A percentile compares a stretch with the other conserved stretches of the same genome.
phyloP scores from a whole-genome alignment of 116 monocot species.

The Iris pallida region DNA sequence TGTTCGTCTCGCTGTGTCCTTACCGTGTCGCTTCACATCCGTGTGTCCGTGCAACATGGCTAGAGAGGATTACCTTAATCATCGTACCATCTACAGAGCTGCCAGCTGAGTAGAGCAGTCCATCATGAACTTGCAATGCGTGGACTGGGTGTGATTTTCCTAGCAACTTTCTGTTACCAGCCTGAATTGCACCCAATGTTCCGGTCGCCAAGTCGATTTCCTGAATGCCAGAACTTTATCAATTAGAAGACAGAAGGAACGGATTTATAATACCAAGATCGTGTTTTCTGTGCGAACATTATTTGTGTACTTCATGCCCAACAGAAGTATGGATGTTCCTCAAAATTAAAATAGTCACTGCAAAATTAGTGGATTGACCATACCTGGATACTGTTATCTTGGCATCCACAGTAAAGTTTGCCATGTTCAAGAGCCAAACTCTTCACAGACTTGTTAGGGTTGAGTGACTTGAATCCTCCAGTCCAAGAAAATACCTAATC shows the following conservation, averaged over 20 bases:
- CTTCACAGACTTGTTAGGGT: conserved; percentile 38
- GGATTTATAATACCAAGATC: no score
- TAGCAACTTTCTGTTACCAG: conserved; percentile 40
- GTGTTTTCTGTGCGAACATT: no score
- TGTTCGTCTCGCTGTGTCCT: no score
- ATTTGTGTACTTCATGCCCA: background rate
- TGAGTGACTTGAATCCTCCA: conserved; percentile 38
- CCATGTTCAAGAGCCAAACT: conserved; percentile 42
- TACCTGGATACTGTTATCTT: conserved; percentile 51
- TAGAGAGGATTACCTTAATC: conserved; percentile 35
- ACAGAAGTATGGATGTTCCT: background rate
- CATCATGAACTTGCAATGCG: conserved; percentile 40
- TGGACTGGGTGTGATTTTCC: conserved; percentile 38
- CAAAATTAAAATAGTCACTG: background rate
- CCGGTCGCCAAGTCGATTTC: conserved; percentile 54
- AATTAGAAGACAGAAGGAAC: background rate
- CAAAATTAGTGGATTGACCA: background rate
- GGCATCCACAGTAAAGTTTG: conserved; percentile 55
- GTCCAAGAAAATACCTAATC: conserved; percentile 44
- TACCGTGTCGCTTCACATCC: no score
- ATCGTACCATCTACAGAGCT: conserved; percentile 36
- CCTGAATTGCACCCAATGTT: conserved; percentile 33
- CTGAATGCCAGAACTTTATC: conserved; percentile 14
- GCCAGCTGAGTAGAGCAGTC: conserved; percentile 42
- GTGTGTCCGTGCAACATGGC: background rate